Conservation (phyloP, 345 rosid species). For the Acer negundo region DNA sequence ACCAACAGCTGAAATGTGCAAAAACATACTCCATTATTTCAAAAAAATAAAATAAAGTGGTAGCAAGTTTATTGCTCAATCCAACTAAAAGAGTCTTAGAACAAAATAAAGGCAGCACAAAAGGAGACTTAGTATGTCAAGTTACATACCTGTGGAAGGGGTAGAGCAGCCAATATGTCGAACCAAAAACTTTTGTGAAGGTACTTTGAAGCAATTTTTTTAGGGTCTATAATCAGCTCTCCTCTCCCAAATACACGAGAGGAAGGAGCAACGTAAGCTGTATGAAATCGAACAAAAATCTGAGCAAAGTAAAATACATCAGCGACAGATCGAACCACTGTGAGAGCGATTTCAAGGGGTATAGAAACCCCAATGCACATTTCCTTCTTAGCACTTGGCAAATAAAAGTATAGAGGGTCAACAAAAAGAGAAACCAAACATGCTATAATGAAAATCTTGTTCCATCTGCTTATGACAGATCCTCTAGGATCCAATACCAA, state of each 20-base stretch:
- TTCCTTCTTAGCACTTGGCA: slow-evolving; percentile 33
- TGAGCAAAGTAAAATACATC: slow-evolving; percentile 52
- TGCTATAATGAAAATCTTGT: slow-evolving; percentile 54
- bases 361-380: slow-evolving; percentile 37
- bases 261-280: slow-evolving; percentile 66
- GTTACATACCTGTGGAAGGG: slow-evolving; percentile 59
- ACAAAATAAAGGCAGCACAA: not conserved
- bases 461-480: slow-evolving; percentile 43
- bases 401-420: slow-evolving; percentile 61
- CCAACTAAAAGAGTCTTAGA: not conserved
- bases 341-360: slow-evolving; percentile 38
- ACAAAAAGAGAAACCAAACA: slow-evolving; percentile 55
- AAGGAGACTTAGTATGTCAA: not conserved
- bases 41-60: not conserved
- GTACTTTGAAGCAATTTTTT: slow-evolving; percentile 49
- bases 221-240: slow-evolving; percentile 52
- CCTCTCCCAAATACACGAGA: slow-evolving; percentile 70
- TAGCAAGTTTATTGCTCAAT: not conserved
- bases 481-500: slow-evolving; percentile 59
- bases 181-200: slow-evolving; percentile 47
- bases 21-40: not conserved
- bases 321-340: slow-evolving; percentile 36
- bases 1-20: slow-evolving; percentile 42
- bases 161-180: slow-evolving; percentile 49
- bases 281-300: slow-evolving; percentile 47